phyloP scores from a whole-genome alignment of 176 grass and related monocot genomes.

The Avena insularis region DNA sequence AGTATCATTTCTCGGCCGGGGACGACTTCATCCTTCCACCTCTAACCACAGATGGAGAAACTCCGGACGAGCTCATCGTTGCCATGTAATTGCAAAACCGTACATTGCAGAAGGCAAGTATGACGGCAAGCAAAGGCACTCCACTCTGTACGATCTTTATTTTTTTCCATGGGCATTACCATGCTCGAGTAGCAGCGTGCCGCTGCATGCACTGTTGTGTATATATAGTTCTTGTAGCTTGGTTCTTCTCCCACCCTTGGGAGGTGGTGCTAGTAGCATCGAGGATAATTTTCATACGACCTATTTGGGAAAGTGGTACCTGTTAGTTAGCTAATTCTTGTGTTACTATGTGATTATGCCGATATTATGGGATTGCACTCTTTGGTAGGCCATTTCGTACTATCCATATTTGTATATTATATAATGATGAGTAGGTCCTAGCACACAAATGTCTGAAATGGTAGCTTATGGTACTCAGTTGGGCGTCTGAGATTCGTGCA shows the following conservation, averaged over 20 bases:
- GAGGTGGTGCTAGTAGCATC: slow-evolving; percentile 36
- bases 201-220: slow-evolving; percentile 33
- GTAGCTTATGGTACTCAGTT: neutral
- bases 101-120: slow-evolving; percentile 24
- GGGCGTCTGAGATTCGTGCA: neutral
- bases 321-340: slow-evolving; percentile 34
- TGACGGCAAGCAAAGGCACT: neutral
- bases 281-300: slow-evolving; percentile 34
- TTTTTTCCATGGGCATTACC: slow-evolving; percentile 16
- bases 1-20: slow-evolving; percentile 65
- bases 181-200: slow-evolving; percentile 33
- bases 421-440: neutral
- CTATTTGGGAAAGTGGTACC: slow-evolving; percentile 6
- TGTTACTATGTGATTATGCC: slow-evolving; percentile 10
- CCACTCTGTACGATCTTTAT: neutral
- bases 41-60: slow-evolving; percentile 57
- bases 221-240: slow-evolving; percentile 54
- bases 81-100: slow-evolving; percentile 46
- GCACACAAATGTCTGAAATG: neutral
- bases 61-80: slow-evolving; percentile 76
- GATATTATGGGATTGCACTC: neutral
- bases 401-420: neutral
- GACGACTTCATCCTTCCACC: slow-evolving; percentile 75
- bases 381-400: slow-evolving; percentile 25
- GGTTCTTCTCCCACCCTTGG: slow-evolving; percentile 36